Base-by-base conservation (phyloP, 2,329 filamentous ascomycete species). In the Whalleya microplaca region DNA sequence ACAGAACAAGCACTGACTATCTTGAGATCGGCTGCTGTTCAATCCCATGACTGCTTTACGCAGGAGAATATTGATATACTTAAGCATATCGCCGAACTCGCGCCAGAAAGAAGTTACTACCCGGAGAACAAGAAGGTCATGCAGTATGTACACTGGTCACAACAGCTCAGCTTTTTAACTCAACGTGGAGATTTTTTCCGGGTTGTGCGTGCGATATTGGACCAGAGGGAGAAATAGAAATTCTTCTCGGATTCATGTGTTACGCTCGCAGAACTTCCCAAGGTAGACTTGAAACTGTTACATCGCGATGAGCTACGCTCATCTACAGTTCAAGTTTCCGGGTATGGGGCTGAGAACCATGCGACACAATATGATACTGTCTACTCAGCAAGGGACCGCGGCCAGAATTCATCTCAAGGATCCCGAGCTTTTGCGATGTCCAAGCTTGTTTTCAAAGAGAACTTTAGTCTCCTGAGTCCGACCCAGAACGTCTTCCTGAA, bases 1-100 rank as follows among this genome's bases (percentile, higher is more conserved):
- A 84, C 81, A 0, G 84, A 87, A 59, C 68, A 80, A 45, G 80
- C 83, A 0, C 62, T 87, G 0, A 59, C 64, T 0, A 81, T 84
- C 1, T 65, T 87, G 0, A 43, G 55, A 0, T 82, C 80, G 0
- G 81, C 80, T 0, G 73, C 80, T 0, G 68, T 84, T 0, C 65
- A 70, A 18, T 87, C 84, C 0, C 80, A 81, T 45, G 66, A 72
- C 2, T 45, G 61, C 0, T 69, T 86, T 0, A 67, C 68, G 2
- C 20, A 55, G 0, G 70, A 71, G 0, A 71, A 80, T 4, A 49
- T 73, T 1, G 44, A 64, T 1, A 48, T 79, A 0, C 66, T 84
- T 0, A 2, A 40, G 0, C n/a, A 64, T 0, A 75, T 84, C 23
- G 72, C 77, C 0, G 14, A 51, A 0, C 64, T 84, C 0, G 76